Conservation (phyloP, 345 rosid genomes). For the Eutrema heterophyllum region DNA sequence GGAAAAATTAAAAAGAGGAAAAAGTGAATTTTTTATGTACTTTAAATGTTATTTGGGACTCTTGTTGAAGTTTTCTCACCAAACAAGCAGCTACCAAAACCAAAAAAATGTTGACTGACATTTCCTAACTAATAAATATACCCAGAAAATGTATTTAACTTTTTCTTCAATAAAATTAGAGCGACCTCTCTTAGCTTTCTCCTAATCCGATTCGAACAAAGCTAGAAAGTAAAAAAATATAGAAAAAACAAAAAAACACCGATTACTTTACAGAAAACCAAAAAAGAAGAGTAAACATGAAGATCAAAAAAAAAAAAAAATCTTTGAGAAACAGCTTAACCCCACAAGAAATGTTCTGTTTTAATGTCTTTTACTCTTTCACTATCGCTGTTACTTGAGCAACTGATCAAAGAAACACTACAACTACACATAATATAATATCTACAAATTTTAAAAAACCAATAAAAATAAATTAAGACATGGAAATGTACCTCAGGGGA, state of each 20-base stretch:
- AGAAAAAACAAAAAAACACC: neutral
- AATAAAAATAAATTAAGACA: neutral
- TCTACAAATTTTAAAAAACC: neutral
- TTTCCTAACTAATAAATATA: slow-evolving; percentile 10
- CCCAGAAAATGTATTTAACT: neutral
- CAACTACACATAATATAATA: slow-evolving; percentile 22
- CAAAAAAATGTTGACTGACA: slow-evolving; percentile 13
- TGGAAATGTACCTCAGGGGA: slow-evolving; percentile 27
- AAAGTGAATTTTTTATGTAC: neutral
- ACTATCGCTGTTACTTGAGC: slow-evolving; percentile 24
- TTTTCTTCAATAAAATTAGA: neutral
- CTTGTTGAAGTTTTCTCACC: slow-evolving; percentile 31
- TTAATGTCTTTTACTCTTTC: slow-evolving; percentile 3
- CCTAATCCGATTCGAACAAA: slow-evolving; percentile 25
- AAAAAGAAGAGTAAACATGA: slow-evolving; percentile 27
- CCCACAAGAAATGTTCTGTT: slow-evolving; percentile 19
- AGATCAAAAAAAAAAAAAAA: slow-evolving; percentile 11
- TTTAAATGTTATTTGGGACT: slow-evolving; percentile 1
- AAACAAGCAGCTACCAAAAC: slow-evolving; percentile 29
- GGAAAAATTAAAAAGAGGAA: neutral
- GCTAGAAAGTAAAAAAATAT: neutral
- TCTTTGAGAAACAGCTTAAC: slow-evolving; percentile 22
- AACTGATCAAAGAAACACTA: slow-evolving; percentile 23
- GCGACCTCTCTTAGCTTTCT: slow-evolving; percentile 1
- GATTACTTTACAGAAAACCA: neutral